phyloP scores from a whole-genome alignment of 2,329 filamentous ascomycete genomes.

The Diplodia intermedia region DNA sequence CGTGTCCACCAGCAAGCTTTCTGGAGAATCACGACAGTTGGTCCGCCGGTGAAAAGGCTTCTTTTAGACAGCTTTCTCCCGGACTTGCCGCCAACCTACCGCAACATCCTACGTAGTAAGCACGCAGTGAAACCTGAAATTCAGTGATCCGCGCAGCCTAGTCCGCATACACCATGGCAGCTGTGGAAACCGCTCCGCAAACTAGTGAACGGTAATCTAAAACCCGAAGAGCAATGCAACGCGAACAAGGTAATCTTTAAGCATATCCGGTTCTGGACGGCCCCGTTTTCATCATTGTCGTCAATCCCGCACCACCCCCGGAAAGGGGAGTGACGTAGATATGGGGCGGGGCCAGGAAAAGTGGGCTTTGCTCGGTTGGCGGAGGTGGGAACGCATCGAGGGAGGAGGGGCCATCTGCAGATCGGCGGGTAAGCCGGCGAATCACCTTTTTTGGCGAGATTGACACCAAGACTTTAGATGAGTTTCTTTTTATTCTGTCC shows the following conservation, averaged over 20 bases:
- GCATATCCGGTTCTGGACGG: not conserved
- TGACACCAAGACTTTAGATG: not conserved
- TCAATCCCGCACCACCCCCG: not conserved
- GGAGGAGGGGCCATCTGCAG: not conserved
- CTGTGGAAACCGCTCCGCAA: not conserved
- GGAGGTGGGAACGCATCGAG: not conserved
- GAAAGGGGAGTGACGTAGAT: constrained; percentile 1
- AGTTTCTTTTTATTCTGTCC: not conserved
- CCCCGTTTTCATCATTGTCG: constrained; percentile 1
- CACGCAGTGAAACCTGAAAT: not conserved
- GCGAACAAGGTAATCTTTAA: not conserved
- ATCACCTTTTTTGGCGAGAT: not conserved
- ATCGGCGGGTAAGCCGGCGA: constrained; percentile 8
- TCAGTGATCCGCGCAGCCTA: not conserved
- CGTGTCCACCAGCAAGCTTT: no score
- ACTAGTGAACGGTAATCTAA: not conserved
- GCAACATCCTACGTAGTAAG: not conserved
- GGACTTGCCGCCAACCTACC: not conserved
- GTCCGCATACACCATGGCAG: not conserved
- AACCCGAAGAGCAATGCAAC: not conserved
- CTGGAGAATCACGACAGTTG: no score
- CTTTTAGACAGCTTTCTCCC: no score
- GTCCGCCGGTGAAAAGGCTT: no score
- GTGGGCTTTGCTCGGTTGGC: constrained; percentile 7
- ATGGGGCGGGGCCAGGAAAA: constrained; percentile 15